phyloP scores from a whole-genome alignment of 495 filamentous ascomycete species.

The Lindgomyces ingoldianus region DNA sequence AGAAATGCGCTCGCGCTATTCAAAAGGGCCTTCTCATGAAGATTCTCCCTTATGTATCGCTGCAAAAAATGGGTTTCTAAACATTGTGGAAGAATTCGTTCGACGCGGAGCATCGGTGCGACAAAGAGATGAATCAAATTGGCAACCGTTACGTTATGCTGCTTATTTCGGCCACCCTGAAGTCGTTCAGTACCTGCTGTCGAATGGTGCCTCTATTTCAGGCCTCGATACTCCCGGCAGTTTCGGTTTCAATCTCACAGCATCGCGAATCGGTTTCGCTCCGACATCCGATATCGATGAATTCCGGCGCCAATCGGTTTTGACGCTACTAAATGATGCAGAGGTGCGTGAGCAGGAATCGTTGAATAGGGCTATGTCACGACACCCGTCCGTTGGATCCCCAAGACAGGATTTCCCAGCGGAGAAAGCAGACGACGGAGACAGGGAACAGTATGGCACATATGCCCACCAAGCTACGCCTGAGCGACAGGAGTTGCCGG shows the following conservation, averaged over 20 bases:
- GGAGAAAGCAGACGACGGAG: not conserved
- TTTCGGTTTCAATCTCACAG: constrained; percentile 11
- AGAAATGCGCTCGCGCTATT: constrained; percentile 41
- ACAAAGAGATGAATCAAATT: constrained; percentile 49
- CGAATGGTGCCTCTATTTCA: constrained; percentile 15
- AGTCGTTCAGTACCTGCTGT: constrained; percentile 35
- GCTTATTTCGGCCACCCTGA: constrained; percentile 48
- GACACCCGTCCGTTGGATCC: not conserved
- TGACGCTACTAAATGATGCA: constrained; percentile 7
- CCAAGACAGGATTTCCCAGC: not conserved
- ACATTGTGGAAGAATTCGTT: constrained; percentile 47
- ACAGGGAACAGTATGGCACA: not conserved
- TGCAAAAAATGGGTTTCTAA: constrained; percentile 47
- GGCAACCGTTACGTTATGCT: constrained; percentile 49
- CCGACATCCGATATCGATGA: constrained; percentile 1
- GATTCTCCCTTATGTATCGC: constrained; percentile 51
- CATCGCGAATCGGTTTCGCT: constrained; percentile 18
- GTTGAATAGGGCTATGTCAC: not conserved
- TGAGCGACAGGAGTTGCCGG: constrained; percentile 9
- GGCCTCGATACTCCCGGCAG: not conserved
- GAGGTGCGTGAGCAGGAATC: constrained; percentile 12
- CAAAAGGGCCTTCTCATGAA: constrained; percentile 39
- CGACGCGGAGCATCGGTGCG: constrained; percentile 45
- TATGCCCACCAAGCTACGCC: constrained; percentile 1
- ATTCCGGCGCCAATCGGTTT: not conserved